Percentiles rank a stretch among this genome's conserved stretches.
These are phyloP conservation scores for Metschnikowia cerradonensis DNA, from an alignment of 805 yeast species.

Conservation along the genomic window DNA sequence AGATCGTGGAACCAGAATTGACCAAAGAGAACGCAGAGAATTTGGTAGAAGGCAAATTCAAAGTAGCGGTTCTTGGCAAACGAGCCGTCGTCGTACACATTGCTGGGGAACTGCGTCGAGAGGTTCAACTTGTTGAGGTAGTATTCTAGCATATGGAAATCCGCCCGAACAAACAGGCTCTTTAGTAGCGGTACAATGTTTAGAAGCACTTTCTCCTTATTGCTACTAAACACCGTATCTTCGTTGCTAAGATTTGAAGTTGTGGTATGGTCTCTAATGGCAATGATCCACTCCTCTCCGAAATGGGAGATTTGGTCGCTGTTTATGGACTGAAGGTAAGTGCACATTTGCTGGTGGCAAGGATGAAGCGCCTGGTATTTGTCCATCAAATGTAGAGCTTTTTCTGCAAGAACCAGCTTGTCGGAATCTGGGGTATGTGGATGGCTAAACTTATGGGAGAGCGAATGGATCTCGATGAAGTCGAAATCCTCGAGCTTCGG, in stretches of 20 bases:
- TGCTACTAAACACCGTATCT: conserved; percentile 5
- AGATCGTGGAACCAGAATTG: conserved; percentile 19
- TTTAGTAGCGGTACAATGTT: conserved; percentile 8
- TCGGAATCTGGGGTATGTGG: neutral
- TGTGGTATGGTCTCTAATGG: conserved; percentile 3
- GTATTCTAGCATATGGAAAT: conserved; percentile 19
- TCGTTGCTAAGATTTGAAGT: conserved; percentile 9
- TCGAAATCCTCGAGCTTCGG: conserved; percentile 1
- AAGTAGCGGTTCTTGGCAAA: conserved; percentile 24
- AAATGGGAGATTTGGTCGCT: conserved; percentile 3
- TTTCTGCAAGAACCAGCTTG: conserved; percentile 5
- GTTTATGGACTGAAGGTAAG: neutral
- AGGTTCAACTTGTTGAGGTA: conserved; percentile 17
- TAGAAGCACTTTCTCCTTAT: conserved; percentile 6
- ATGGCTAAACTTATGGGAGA: conserved; percentile 9
- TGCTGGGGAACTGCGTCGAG: conserved; percentile 22
- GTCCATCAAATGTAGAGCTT: conserved; percentile 23
- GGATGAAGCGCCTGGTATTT: conserved; percentile 23
- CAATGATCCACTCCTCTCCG: conserved; percentile 10
- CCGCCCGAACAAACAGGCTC: conserved; percentile 16
- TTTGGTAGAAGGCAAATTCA: conserved; percentile 28
- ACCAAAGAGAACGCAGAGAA: conserved; percentile 19
- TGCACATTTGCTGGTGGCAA: conserved; percentile 2
- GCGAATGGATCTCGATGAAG: conserved; percentile 11
- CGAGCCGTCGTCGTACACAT: conserved; percentile 20